Evolutionary conservation across 495 filamentous ascomycete genomes (phyloP), one percentile per base, ranked within the genome.

Genomic region (Tuber borchii): DNA sequence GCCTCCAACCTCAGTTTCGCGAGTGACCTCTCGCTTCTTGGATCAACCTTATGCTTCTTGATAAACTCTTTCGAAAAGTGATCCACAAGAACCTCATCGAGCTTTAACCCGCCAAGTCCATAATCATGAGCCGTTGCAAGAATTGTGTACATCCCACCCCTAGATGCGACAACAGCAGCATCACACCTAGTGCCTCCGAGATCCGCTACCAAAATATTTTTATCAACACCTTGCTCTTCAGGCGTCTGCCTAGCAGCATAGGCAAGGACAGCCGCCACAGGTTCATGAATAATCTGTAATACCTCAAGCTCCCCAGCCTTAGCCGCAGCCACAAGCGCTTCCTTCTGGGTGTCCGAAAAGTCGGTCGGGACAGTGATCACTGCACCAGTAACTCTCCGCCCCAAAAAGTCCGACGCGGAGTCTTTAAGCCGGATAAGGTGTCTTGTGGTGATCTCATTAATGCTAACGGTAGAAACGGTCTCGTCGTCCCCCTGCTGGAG

Each of bases 11-110:
- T 95, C 71, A 99, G 86, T 88, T 97, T 99, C 22, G 96, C 95
- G 70, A 97, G 85, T 79, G 91, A 90, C 78, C 91, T 90, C 17
- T 89, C 87, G 80, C 93, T 91, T 75, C 95, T 88, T 39, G 96
- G 95, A 83, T 99, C 95, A 70, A 87, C 88, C 84, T 93, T 93
- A 84, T 95, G 86, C 87, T 96, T 93, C 89, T 98, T 97, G 78
- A 95, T 87, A 86, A 99, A 99, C 84, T 97, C 95, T 88, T 99
- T 98, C 75, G 95, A 91, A 81, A 97, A 97, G 87, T 97, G 90
- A 83, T 98, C 94, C 79, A 97, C 91, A 70, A 99, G 87, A 48
- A 96, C 90, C 82, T 94, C 88, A 85, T 99, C 95, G 46, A 99
- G 86, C 69, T 92, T 89, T 39, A 88, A 85, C 80, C 95, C 95